phyloP scores from a whole-genome alignment of 1,284 basidiomycete genomes.

The Leccinum variabile region DNA sequence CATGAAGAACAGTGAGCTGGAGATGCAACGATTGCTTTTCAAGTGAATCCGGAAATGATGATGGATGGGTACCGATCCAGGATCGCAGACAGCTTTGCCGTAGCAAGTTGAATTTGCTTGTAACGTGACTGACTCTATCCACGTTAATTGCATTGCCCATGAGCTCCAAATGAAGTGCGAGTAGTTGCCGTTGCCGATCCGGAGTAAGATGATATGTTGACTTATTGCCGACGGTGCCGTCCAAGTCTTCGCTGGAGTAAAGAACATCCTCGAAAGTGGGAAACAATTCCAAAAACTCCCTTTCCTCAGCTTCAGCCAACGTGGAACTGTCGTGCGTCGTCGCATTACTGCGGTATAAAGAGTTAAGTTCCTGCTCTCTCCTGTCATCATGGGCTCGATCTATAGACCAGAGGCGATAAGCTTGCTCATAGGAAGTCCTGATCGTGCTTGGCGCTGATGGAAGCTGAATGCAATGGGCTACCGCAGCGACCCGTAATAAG shows the following conservation, averaged over 20 bases:
- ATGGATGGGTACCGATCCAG: slow-evolving; percentile 15
- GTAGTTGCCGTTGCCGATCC: slow-evolving; percentile 26
- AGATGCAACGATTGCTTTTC: slow-evolving; percentile 30
- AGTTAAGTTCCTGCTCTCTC: slow-evolving; percentile 63
- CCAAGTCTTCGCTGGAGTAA: slow-evolving; percentile 30
- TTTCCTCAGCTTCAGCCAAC: slow-evolving; percentile 78
- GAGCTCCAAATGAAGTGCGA: slow-evolving; percentile 31
- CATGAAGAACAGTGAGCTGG: slow-evolving; percentile 30
- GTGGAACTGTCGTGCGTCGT: slow-evolving; percentile 58
- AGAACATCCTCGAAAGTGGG: slow-evolving; percentile 78
- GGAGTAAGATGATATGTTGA: slow-evolving; percentile 20
- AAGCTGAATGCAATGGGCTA: slow-evolving; percentile 34
- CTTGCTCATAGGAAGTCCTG: slow-evolving; percentile 66
- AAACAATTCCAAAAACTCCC: slow-evolving; percentile 82
- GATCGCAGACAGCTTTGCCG: slow-evolving; percentile 27
- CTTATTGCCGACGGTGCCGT: slow-evolving; percentile 7
- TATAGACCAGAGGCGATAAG: slow-evolving; percentile 80
- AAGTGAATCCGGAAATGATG: slow-evolving; percentile 25
- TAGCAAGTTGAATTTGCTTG: slow-evolving; percentile 21
- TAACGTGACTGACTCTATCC: not conserved
- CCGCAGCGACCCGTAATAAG: slow-evolving; percentile 54
- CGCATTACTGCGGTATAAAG: slow-evolving; percentile 77
- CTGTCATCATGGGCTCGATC: slow-evolving; percentile 75
- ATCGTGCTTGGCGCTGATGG: slow-evolving; percentile 38
- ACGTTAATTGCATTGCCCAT: slow-evolving; percentile 9